A percentile compares a stretch with the other conserved stretches of the same genome.
Evolutionary conservation across 768 basidiomycete genomes (phyloP).

Genomic region (Gymnopilus dilepis): DNA sequence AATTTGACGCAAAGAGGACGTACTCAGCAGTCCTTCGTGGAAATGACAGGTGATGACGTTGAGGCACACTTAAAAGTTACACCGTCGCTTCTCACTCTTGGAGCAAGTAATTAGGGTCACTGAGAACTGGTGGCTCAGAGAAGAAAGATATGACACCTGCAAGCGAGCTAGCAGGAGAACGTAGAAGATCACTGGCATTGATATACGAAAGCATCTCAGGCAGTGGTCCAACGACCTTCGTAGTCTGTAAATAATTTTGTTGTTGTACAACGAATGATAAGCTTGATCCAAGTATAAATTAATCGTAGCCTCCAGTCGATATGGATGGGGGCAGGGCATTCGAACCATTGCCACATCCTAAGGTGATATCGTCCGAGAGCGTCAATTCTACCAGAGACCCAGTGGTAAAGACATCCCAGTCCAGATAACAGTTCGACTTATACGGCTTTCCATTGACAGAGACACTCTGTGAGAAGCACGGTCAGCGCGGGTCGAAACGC

Average conservation of each 20-base stretch:
- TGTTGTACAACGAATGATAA: not conserved
- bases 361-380: slow-evolving; percentile 56
- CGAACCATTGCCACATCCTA: slow-evolving; percentile 53
- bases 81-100: no score
- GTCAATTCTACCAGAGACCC: slow-evolving; percentile 61
- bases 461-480: slow-evolving; percentile 48
- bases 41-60: slow-evolving; percentile 15
- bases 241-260: not conserved
- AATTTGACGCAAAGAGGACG: slow-evolving; percentile 10
- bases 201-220: not conserved
- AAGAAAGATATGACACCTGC: no score
- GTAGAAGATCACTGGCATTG: slow-evolving; percentile 4
- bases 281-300: slow-evolving; percentile 6
- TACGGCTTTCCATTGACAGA: slow-evolving; percentile 60
- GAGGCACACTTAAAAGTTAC: not conserved
- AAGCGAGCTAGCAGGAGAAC: not conserved
- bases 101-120: no score
- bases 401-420: slow-evolving; percentile 65
- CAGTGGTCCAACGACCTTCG: not conserved
- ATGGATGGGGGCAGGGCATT: slow-evolving; percentile 62
- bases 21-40: slow-evolving; percentile 28
- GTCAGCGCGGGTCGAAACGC: not conserved
- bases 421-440: slow-evolving; percentile 68
- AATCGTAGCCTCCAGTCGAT: slow-evolving; percentile 66
- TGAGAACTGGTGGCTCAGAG: no score